Conservation (phyloP, 805 yeast genomes). For the Saccharomyces jurei region DNA sequence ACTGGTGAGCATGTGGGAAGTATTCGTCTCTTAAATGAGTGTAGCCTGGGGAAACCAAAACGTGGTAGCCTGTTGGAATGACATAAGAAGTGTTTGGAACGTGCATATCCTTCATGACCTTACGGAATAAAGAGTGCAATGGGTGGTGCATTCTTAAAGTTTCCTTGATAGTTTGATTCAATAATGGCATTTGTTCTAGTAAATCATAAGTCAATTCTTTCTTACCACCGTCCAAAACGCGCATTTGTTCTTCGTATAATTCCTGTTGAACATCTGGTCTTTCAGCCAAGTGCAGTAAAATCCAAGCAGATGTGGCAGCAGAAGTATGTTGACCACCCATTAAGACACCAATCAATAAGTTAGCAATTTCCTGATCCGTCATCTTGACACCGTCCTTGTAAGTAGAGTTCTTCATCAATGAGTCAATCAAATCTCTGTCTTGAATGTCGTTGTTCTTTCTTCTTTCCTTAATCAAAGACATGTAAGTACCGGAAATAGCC, state of each 20-base stretch:
- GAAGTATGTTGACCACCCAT: constrained; percentile 99
- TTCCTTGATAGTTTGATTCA: constrained; percentile 81
- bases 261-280: constrained; percentile 79
- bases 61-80: constrained; percentile 84
- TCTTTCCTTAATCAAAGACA: constrained; percentile 68
- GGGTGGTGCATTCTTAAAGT: constrained; percentile 95
- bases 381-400: constrained; percentile 90
- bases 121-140: constrained; percentile 89
- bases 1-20: constrained; percentile 68
- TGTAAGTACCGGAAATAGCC: constrained; percentile 70
- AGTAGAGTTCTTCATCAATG: constrained; percentile 70
- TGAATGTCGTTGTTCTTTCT: constrained; percentile 69
- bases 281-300: constrained; percentile 81
- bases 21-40: constrained; percentile 67
- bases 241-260: constrained; percentile 63
- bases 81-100: constrained; percentile 74
- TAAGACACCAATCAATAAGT: constrained; percentile 84
- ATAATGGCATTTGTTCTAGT: constrained; percentile 70
- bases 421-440: constrained; percentile 82
- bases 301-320: constrained; percentile 94
- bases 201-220: constrained; percentile 71
- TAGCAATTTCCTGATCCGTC: constrained; percentile 94
- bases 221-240: constrained; percentile 48
- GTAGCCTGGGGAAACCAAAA: constrained; percentile 90
- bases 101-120: constrained; percentile 67